Base-by-base conservation (phyloP, 495 filamentous ascomycete species). In the Bathelium albidoporum region DNA sequence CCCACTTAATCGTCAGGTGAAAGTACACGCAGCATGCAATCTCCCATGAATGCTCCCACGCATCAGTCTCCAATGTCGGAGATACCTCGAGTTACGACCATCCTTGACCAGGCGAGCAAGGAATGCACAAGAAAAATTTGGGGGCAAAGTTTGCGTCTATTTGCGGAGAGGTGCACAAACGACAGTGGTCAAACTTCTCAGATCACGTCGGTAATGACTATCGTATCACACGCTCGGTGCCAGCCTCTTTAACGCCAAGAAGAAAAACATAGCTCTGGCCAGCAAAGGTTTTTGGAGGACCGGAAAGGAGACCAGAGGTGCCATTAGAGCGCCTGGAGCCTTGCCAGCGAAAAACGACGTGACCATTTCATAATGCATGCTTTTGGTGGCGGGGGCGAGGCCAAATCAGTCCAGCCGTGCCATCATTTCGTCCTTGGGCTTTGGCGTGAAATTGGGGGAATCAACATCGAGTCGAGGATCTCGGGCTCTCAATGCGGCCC, bases 371-470 rank as follows among this genome's bases (percentile, higher is more conserved):
- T 55, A 29, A 55, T 28, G 49, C 49, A 55, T 55, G 20, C 49
- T 55, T 55, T 55, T 55, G 20, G 20, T 29, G 49, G 24, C 29
- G 26, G 20, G 49, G 11, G 24, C 16, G 49, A 29, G 9, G 49
- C 9, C 49, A 20, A 24, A 29, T 95, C 90, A 98, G 78, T 98
- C 94, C 76, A 98, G 82, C 74, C 91, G 90, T 49, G 94, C 94
- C 83, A 95, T 88, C 94, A 98, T 98, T 71, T 97, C 90, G 64
- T 91, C 86, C 78, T 90, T 94, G 59, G 87, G 75, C 77, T 97
- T 82, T 16, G 94, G 94, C 66, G 83, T 88, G 73, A 98, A 91
- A 73, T 92, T 93, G 3, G 72, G 69, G 16, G 72, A 71, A 74
- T 97, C 89, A 73, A 96, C 89, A 75, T 97, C 92, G 65, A 98